Evolutionary conservation across 768 basidiomycete species (phyloP).

Genomic region (Psilocybe cyanescens): DNA sequence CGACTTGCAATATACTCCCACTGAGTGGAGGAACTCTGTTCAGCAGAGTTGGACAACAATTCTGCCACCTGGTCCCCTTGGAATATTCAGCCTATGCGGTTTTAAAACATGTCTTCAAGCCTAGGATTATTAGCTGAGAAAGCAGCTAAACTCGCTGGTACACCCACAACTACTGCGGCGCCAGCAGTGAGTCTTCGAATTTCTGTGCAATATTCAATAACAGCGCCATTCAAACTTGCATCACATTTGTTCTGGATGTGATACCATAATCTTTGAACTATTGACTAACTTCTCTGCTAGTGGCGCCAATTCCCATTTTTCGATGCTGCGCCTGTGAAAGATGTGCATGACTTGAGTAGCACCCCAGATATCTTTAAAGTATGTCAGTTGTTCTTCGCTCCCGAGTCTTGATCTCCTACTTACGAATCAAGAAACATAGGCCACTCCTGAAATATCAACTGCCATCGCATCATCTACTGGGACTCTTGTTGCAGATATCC

Average conservation of each 20-base stretch:
- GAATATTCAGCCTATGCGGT: neutral
- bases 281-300: constrained; percentile 37
- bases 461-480: constrained; percentile 66
- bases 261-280: neutral
- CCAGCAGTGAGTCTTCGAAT: constrained; percentile 33
- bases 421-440: constrained; percentile 34
- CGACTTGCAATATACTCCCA: too few species aligned
- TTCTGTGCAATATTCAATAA: neutral
- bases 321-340: constrained; percentile 75
- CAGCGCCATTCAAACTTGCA: neutral
- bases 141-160: constrained; percentile 24
- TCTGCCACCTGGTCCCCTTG: neutral
- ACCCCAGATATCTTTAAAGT: constrained; percentile 84
- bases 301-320: constrained; percentile 95
- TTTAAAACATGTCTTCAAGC: constrained; percentile 31
- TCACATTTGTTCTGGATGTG: neutral
- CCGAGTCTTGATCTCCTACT: neutral
- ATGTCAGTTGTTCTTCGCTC: neutral
- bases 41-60: neutral
- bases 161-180: constrained; percentile 28
- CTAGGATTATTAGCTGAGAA: constrained; percentile 29
- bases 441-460: constrained; percentile 74
- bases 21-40: neutral
- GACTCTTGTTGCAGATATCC: constrained; percentile 81
- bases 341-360: constrained; percentile 74